Evolutionary conservation across 2,329 filamentous ascomycete species (phyloP).

Genomic region (Pseudofabraea citricarpa): DNA sequence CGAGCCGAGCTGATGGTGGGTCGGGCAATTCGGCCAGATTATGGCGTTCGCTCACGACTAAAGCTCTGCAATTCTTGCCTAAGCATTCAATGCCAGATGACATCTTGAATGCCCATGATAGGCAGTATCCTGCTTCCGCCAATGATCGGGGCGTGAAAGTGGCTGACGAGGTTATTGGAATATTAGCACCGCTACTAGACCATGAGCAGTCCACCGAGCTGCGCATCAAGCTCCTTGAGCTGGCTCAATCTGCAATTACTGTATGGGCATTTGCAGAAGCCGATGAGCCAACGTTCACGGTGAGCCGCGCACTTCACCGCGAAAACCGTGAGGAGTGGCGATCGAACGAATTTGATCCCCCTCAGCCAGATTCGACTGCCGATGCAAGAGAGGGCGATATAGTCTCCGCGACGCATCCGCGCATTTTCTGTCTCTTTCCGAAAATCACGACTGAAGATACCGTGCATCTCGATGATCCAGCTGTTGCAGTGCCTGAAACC

Average conservation of each 20-base stretch:
- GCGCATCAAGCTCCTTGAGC: slow-evolving; percentile 6
- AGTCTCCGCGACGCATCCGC: slow-evolving; percentile 3
- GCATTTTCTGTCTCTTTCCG: slow-evolving; percentile 13
- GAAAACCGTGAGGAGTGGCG: slow-evolving; percentile 8
- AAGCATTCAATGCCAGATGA: neutral
- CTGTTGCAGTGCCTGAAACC: slow-evolving; percentile 5
- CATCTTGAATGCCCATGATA: neutral
- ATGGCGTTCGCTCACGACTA: slow-evolving; percentile 9
- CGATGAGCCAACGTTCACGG: slow-evolving; percentile 7
- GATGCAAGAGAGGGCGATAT: neutral
- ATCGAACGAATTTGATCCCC: slow-evolving; percentile 8
- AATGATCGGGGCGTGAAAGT: slow-evolving; percentile 7
- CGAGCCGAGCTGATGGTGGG: neutral
- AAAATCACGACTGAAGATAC: slow-evolving; percentile 4
- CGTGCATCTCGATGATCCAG: slow-evolving; percentile 1
- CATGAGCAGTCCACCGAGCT: slow-evolving; percentile 1
- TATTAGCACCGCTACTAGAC: slow-evolving; percentile 7
- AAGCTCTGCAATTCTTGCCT: slow-evolving; percentile 16
- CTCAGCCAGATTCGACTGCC: neutral
- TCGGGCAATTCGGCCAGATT: slow-evolving; percentile 2
- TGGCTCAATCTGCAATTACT: slow-evolving; percentile 10
- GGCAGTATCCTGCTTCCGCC: neutral
- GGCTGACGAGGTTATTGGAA: slow-evolving; percentile 3
- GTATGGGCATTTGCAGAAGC: slow-evolving; percentile 11
- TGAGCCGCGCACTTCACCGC: slow-evolving; percentile 7